Percentiles rank a stretch among this genome's conserved stretches.
phyloP scores from a whole-genome alignment of 2,329 filamentous ascomycete species.

The Thielaviopsis cerberus region DNA sequence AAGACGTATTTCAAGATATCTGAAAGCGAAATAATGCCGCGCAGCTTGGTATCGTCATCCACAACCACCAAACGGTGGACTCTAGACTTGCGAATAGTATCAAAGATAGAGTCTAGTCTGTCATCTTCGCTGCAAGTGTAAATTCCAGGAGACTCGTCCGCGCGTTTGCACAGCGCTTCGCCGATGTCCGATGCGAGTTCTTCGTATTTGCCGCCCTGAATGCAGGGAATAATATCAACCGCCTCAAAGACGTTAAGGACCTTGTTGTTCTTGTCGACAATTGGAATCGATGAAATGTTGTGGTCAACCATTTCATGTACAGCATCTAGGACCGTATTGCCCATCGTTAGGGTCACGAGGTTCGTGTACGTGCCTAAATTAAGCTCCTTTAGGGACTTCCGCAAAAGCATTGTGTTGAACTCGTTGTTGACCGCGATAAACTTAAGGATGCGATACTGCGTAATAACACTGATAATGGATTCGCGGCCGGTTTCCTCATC shows the following conservation, averaged over 20 bases:
- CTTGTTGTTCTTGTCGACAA: constrained; percentile 58
- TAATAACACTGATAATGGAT: constrained; percentile 91
- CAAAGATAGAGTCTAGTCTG: constrained; percentile 84
- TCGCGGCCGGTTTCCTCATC: constrained; percentile 86
- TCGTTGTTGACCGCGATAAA: constrained; percentile 90
- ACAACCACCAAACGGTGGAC: constrained; percentile 88
- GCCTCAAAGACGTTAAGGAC: constrained; percentile 95
- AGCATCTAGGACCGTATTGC: constrained; percentile 78
- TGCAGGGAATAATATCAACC: constrained; percentile 88
- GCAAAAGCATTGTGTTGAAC: constrained; percentile 69
- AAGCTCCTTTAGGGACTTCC: constrained; percentile 71
- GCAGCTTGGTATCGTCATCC: constrained; percentile 70
- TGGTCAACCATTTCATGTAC: constrained; percentile 83
- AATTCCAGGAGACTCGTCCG: constrained; percentile 85
- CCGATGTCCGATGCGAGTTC: constrained; percentile 73
- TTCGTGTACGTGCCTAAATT: constrained; percentile 68
- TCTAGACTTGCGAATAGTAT: constrained; percentile 84
- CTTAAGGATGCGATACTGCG: constrained; percentile 94
- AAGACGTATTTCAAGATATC: constrained; percentile 94
- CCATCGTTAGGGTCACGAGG: constrained; percentile 70
- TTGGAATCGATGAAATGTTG: constrained; percentile 88
- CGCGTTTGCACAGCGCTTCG: constrained; percentile 69
- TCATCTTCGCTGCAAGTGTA: constrained; percentile 90
- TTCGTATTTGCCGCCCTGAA: constrained; percentile 84
- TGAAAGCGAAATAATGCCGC: constrained; percentile 79